Base-by-base conservation (phyloP, 2,329 filamentous ascomycete species). In the Ceratocystis albifundus region DNA sequence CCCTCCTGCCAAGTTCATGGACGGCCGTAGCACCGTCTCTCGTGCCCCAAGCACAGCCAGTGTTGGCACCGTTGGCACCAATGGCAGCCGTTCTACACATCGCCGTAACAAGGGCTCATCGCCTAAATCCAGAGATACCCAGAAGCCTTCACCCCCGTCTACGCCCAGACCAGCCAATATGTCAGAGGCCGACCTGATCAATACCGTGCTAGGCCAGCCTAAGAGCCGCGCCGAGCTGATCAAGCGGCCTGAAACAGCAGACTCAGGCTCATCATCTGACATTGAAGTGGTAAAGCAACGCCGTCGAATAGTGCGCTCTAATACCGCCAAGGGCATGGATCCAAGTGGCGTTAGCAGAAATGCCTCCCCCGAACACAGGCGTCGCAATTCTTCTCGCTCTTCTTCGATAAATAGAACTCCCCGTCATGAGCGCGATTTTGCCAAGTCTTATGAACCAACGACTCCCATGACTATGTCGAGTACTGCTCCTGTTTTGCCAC, bases 1-100 rank as follows among this genome's bases (percentile, higher is more conserved):
- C 0, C 92, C 92, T n/a, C 84, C 87, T 44, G 90, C 92, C 66
- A 91, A 88, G 74, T 81, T 96, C 68, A 96, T 96, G 92, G 88
- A 88, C 70, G 92, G 91, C 70, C 94, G 92, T 74, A 84, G 89
- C 45, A 84, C 84, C 36, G 85, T 88, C 22, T 84, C 81, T 71
- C 78, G 86, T 65, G 87, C 83, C 69, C 78, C 79, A 45, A 88
- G 84, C 72, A 78, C 80, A 45, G 79, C 76, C 50, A 84, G 80
- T 71, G 65, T 41, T 28, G 64, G 64, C 30, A 65, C 61, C 20
- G 45, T 45, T 22, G 46, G 61, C 25, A 66, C 64, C 66, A 36
- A 69, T 65, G 61, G 65, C 17, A 66, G 53, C 7, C 67, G 64
- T 8, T 66, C 67, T n/a, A 66, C 64, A n/a, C 62, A 28, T 12